A percentile compares a stretch with the other conserved stretches of the same genome.
These are phyloP conservation scores for Davidsoniella virescens DNA, from an alignment of 2,329 filamentous ascomycete species.

Conservation along the genomic window DNA sequence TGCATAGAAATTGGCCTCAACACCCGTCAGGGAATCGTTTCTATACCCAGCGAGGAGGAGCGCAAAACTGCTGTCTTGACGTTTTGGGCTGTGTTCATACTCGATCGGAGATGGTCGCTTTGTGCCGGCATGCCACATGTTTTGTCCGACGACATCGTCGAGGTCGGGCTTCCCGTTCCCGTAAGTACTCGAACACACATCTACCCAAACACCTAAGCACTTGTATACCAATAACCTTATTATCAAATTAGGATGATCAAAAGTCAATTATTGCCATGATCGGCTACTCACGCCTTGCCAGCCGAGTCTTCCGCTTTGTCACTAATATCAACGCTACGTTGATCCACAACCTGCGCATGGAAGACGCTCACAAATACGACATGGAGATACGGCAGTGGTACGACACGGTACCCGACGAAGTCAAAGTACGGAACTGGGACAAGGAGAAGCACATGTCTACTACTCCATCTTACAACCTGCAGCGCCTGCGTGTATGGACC, in stretches of 20 bases:
- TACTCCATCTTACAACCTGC: slow-evolving; percentile 46
- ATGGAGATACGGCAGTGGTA: slow-evolving; percentile 81
- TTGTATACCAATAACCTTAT: slow-evolving; percentile 14
- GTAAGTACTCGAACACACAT: slow-evolving; percentile 31
- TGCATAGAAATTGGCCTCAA: slow-evolving; percentile 75
- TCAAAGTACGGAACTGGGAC: slow-evolving; percentile 43
- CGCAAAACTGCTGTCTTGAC: slow-evolving; percentile 51
- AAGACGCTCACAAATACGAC: slow-evolving; percentile 68
- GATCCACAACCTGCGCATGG: slow-evolving; percentile 48
- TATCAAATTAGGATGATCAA: slow-evolving; percentile 26
- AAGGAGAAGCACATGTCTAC: slow-evolving; percentile 35
- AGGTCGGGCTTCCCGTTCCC: slow-evolving; percentile 61
- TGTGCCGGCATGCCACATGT: slow-evolving; percentile 79
- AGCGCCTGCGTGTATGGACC: slow-evolving; percentile 65
- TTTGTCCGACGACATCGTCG: slow-evolving; percentile 72
- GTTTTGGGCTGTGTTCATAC: slow-evolving; percentile 75
- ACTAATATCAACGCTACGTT: slow-evolving; percentile 47
- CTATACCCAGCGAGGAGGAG: slow-evolving; percentile 52
- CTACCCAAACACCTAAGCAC: not conserved
- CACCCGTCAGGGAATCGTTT: slow-evolving; percentile 54
- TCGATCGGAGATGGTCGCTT: slow-evolving; percentile 79
- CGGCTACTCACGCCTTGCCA: slow-evolving; percentile 63
- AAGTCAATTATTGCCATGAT: slow-evolving; percentile 77
- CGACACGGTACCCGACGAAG: slow-evolving; percentile 48
- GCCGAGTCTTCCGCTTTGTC: slow-evolving; percentile 74